These are phyloP conservation scores for Spergularia azorica DNA, from an alignment of 179 eudicot species.

Conservation along the genomic window DNA sequence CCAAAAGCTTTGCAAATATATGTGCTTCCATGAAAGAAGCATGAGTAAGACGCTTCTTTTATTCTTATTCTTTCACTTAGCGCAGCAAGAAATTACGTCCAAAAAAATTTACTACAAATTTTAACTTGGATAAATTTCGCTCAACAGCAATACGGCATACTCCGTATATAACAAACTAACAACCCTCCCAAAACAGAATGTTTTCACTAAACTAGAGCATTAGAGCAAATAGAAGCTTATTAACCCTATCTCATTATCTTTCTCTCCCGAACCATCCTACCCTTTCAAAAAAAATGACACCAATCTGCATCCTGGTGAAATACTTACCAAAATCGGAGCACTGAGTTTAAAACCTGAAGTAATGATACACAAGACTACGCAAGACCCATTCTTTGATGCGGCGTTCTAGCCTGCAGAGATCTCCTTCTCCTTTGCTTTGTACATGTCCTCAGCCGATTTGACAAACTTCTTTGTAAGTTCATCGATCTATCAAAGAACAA, in stretches of 20 bases:
- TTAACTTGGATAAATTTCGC: neutral
- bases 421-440: conserved; percentile 96
- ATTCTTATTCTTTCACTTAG: no score
- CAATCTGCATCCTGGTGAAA: no score
- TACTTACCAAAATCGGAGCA: neutral
- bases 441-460: conserved; percentile 90
- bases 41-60: no score
- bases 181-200: neutral
- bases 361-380: neutral
- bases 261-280: neutral
- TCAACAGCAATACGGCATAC: neutral
- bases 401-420: conserved; percentile 47
- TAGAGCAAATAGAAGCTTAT: neutral
- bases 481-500: conserved; percentile 53
- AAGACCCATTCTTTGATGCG: neutral
- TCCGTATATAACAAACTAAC: neutral
- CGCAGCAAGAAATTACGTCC: no score
- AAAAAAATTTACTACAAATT: no score
- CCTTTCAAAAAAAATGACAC: neutral
- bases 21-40: neutral
- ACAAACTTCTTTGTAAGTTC: conserved; percentile 84
- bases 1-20: neutral
- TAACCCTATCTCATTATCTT: neutral
- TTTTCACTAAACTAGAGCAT: no score
- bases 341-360: conserved; percentile 5